phyloP scores from a whole-genome alignment of 805 yeast species.

The Candida lessepsii region DNA sequence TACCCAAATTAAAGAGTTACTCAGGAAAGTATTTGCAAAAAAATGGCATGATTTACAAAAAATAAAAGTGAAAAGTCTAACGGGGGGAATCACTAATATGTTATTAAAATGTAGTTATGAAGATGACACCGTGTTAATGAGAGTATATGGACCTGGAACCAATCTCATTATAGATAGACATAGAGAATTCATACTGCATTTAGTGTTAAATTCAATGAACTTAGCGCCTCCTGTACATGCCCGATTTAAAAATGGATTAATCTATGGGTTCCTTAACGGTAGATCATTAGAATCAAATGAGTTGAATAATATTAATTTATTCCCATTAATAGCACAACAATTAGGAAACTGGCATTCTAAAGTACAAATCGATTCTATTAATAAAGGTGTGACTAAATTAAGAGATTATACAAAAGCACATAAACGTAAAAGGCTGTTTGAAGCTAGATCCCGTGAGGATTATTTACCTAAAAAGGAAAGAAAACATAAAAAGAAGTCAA shows the following conservation, averaged over 20 bases:
- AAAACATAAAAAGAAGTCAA: conserved; percentile 26
- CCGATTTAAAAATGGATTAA: conserved; percentile 67
- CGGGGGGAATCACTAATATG: conserved; percentile 68
- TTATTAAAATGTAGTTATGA: conserved; percentile 45
- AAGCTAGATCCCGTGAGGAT: conserved; percentile 1
- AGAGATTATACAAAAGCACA: conserved; percentile 23
- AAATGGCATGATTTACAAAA: conserved; percentile 31
- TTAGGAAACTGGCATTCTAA: conserved; percentile 69
- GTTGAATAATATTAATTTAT: conserved; percentile 45
- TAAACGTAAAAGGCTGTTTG: conserved; percentile 12
- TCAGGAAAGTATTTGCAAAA: conserved; percentile 45
- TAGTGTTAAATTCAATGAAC: conserved; percentile 54
- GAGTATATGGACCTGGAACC: conserved; percentile 77
- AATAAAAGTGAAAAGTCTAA: conserved; percentile 43
- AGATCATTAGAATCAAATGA: conserved; percentile 57
- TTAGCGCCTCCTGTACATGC: conserved; percentile 72
- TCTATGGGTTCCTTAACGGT: conserved; percentile 69
- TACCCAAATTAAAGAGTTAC: conserved; percentile 36
- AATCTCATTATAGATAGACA: conserved; percentile 69
- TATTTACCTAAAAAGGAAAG: conserved; percentile 11
- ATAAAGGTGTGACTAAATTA: conserved; percentile 43
- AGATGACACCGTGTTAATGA: conserved; percentile 48
- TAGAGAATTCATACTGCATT: conserved; percentile 70
- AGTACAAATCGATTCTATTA: conserved; percentile 46
- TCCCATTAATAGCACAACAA: conserved; percentile 59